These are phyloP conservation scores for Pythium periplocum DNA, from an alignment of 352 stramenopile genomes.

Conservation along the genomic window DNA sequence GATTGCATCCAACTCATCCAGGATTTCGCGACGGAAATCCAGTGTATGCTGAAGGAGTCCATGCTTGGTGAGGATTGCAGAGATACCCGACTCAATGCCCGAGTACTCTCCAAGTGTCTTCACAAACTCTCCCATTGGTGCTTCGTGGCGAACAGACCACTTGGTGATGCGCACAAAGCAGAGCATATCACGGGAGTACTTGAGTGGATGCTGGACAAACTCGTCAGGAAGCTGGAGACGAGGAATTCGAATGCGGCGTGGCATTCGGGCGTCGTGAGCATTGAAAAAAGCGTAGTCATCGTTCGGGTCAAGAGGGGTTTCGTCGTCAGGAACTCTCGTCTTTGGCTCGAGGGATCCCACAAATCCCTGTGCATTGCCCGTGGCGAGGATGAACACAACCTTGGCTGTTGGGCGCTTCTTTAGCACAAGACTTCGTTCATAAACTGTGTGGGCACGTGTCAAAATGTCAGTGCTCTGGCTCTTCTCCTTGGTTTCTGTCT, in stretches of 20 bases:
- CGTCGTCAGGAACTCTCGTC: conserved; percentile 29
- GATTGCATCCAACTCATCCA: conserved; percentile 66
- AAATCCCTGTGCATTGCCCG: conserved; percentile 54
- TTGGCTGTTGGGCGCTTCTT: conserved; percentile 47
- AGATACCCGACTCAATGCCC: conserved; percentile 88
- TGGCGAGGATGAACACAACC: conserved; percentile 62
- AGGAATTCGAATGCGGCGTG: conserved; percentile 65
- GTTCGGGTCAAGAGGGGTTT: conserved; percentile 29
- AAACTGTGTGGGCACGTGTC: conserved; percentile 1
- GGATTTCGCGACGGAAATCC: conserved; percentile 59
- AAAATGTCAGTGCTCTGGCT: neutral
- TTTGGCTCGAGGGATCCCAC: conserved; percentile 59
- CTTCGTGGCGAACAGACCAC: conserved; percentile 43
- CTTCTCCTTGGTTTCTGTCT: neutral
- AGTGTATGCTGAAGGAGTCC: conserved; percentile 75
- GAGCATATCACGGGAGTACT: conserved; percentile 68
- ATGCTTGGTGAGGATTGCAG: conserved; percentile 88
- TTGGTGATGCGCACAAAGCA: conserved; percentile 68
- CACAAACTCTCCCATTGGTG: conserved; percentile 66
- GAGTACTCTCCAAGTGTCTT: conserved; percentile 73
- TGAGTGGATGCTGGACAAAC: conserved; percentile 46
- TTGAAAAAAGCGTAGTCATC: conserved; percentile 74
- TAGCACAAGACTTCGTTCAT: conserved; percentile 5
- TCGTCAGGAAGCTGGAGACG: conserved; percentile 60
- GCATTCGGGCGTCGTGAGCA: conserved; percentile 56